phyloP scores from a whole-genome alignment of 108 stramenopile genomes.

The Cylindrotheca closterium region DNA sequence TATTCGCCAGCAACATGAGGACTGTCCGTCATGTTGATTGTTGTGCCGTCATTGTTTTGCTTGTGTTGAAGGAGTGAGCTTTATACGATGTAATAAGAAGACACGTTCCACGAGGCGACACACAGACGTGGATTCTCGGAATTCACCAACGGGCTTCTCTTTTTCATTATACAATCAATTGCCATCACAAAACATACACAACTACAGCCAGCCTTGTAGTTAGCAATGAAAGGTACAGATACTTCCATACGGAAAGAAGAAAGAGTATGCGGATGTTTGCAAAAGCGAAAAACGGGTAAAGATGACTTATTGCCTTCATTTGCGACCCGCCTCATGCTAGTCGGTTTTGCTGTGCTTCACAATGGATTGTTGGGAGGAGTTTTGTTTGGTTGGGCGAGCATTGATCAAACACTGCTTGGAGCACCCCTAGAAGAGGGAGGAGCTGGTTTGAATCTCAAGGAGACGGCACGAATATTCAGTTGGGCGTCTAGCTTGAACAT shows the following conservation, averaged over 20 bases:
- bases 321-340: slow-evolving; percentile 6
- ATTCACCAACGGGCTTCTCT: too few species aligned
- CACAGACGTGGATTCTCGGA: too few species aligned
- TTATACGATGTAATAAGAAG: too few species aligned
- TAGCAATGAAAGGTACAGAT: neutral
- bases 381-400: slow-evolving; percentile 48
- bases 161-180: too few species aligned
- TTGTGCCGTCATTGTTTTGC: too few species aligned
- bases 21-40: too few species aligned
- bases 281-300: slow-evolving; percentile 7
- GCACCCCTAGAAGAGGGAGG: slow-evolving; percentile 27
- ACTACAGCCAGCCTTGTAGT: too few species aligned
- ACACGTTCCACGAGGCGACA: too few species aligned
- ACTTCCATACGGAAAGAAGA: neutral
- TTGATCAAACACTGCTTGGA: slow-evolving; percentile 33
- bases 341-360: slow-evolving; percentile 33
- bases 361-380: slow-evolving; percentile 32
- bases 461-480: slow-evolving; percentile 30
- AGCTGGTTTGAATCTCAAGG: slow-evolving; percentile 18
- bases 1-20: too few species aligned
- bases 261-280: neutral
- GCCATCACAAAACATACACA: too few species aligned
- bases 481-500: slow-evolving; percentile 25
- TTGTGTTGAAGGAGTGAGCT: too few species aligned
- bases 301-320: slow-evolving; percentile 6